Percentiles rank a stretch among this genome's conserved stretches.
Conservation (phyloP, 768 basidiomycete species). For the Sutorius australiensis region DNA sequence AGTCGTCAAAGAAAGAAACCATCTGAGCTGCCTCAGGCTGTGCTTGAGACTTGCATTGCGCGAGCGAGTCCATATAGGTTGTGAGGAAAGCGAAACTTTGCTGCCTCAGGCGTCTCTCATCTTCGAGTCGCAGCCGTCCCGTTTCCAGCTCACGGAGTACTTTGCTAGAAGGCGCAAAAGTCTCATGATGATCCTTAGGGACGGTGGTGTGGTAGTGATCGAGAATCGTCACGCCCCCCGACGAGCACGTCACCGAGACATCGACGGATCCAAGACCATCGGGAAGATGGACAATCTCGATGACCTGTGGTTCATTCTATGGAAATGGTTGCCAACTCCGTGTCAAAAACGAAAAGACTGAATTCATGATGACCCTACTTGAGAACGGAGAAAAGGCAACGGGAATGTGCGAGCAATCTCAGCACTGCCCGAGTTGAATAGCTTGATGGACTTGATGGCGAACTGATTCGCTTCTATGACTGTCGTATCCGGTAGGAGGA, state of each 20-base stretch:
- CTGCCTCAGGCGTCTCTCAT: conserved; percentile 20
- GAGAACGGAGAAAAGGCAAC: conserved; percentile 9
- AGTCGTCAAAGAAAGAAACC: conserved; percentile 20
- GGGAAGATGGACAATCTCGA: conserved; percentile 18
- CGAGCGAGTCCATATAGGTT: conserved; percentile 27
- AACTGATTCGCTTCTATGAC: conserved; percentile 12
- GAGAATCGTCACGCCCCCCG: conserved; percentile 10
- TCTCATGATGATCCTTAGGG: neutral
- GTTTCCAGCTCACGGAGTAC: conserved; percentile 4
- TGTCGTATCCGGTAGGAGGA: neutral
- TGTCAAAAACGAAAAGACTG: neutral
- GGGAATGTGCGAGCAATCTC: conserved; percentile 21
- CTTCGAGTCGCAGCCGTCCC: conserved; percentile 12
- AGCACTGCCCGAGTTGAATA: conserved; percentile 12
- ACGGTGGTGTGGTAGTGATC: conserved; percentile 8
- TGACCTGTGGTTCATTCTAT: conserved; percentile 13
- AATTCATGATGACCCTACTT: neutral
- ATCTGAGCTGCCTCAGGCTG: conserved; percentile 16
- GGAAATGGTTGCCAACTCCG: neutral
- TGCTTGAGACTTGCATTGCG: conserved; percentile 14
- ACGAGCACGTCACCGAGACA: conserved; percentile 11
- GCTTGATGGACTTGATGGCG: conserved; percentile 16
- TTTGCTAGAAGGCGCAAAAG: neutral
- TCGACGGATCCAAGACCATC: neutral
- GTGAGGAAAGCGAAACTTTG: conserved; percentile 22